Base-by-base conservation (phyloP, 139 green algal species). In the Chlamydomonas urium region DNA sequence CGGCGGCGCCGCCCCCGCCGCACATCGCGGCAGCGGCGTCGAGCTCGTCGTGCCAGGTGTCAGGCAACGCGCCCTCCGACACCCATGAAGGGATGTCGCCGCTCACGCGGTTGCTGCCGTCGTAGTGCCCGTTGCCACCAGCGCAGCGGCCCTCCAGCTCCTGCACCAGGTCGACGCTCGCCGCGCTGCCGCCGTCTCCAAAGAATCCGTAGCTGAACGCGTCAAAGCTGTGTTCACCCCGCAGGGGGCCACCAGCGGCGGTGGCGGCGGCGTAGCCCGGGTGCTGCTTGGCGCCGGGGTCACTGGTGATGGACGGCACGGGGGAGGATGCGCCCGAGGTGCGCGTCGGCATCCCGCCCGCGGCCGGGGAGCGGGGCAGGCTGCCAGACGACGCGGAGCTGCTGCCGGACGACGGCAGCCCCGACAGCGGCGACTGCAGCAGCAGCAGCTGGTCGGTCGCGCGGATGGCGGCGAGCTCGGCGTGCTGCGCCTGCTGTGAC, bases 201-300 rank as follows among this genome's bases (percentile, higher is more conserved):
- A 88, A 84, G 59, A 88, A 83, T 29, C 71, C 76, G 71, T 81
- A 84, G 28, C 70, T 75, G 73, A 88, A 83, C 24, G 68, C 70
- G n/a, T 83, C 53, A 37, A 82, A 82, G 34, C 21, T 56, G 19
- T 14, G 26, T 6, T 34, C 17, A 26, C 29, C 53, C 26, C 29
- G 53, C 24, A 32, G n/a, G n/a, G 19, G 59, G 21, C 59, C 59
- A 48, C 14, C 59, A 32, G 31, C 21, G 6, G 38, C 5, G 14
- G 5, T 67, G 56, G 6, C 17, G 56, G 10, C 56, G 6, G n/a
- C 19, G 56, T 17, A 19, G 21, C n/a, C 56, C 10, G n/a, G 10
- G 59, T 63, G 19, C 10, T 32, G 6, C 10, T 63, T 21, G 19
- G 53, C 21, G 24, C 53, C 53, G 53, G 53, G 17, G 26, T 33